Evolutionary conservation across 2,329 filamentous ascomycete species (phyloP), one percentile per base, ranked within the genome.

Genomic region (Triangularia setosa): DNA sequence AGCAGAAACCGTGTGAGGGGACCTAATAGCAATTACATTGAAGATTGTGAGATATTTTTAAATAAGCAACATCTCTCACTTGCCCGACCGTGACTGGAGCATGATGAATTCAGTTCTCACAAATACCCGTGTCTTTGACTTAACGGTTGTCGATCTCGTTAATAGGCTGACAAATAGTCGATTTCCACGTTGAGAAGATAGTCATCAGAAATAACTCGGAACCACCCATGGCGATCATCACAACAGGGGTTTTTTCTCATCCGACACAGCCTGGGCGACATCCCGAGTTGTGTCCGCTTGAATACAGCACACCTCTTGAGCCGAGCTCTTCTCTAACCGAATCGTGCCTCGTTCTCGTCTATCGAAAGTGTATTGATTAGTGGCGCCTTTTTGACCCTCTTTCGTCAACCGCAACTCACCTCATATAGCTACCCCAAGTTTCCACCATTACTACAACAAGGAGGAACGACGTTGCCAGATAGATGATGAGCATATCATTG

Each of bases 401-500:
- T 44, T 18, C n/a, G 11, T 44, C 16, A 8, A 21, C 12, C n/a
- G 11, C 8, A 11, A 18, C 40, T 48, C 30, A 76, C 74, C 67
- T 58, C 1, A 65, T 40, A 8, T 66, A 58, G 7, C 25, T 58
- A 3, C 65, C 66, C 68, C 67, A 73, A 8, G 70, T 68, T 69
- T 76, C 75, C 16, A 75, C 68, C 4, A 67, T 59, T 6, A 76
- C 65, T 24, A 77, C 71, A 7, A 72, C 68, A 24, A 73, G 21
- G 35, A 77, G 55, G 55, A 75, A 77, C 4, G 70, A 67, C 11
- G 71, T 60, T 1, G 72, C 71, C 24, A 76, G 62, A 56, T 68
- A 66, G 27, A 77, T 72, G n/a, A 75, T 69, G 16, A 73, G 63
- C 65, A 73, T 64, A 44, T 76, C 73, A 60, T 73, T 71, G 52